Percentiles rank a stretch among this genome's conserved stretches.
These are phyloP conservation scores for Grosmannia clavigera DNA, from an alignment of 2,329 filamentous ascomycete species.

Conservation along the genomic window DNA sequence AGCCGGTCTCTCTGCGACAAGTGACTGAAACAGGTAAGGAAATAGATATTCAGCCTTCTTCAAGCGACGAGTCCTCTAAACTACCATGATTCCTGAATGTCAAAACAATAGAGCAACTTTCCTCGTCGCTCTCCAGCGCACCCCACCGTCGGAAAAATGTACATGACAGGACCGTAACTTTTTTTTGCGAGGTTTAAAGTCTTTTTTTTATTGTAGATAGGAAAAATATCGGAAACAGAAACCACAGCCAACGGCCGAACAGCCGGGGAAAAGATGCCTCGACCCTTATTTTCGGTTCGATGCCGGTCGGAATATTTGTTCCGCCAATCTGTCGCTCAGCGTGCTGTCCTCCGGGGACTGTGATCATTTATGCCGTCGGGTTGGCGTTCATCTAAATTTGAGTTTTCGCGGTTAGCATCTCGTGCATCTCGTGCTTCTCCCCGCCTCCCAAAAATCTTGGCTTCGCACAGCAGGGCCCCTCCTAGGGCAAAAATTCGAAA, in stretches of 20 bases:
- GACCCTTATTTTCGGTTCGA: background rate
- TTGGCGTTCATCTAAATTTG: conserved; percentile 13
- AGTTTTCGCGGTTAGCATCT: background rate
- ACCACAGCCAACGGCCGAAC: background rate
- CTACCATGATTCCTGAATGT: background rate
- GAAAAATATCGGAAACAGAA: background rate
- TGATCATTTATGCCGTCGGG: conserved; percentile 5
- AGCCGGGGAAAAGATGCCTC: background rate
- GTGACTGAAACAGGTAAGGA: background rate
- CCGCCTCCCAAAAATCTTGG: background rate
- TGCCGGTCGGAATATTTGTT: background rate
- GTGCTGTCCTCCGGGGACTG: background rate
- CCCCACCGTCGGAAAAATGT: background rate
- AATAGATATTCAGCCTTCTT: background rate
- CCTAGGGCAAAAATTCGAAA: background rate
- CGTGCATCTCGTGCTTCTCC: background rate
- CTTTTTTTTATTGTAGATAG: background rate
- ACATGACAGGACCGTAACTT: background rate
- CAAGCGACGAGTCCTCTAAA: background rate
- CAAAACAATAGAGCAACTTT: background rate
- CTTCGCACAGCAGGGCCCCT: too few relatives aligned
- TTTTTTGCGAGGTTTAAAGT: background rate
- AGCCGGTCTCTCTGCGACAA: background rate
- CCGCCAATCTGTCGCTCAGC: background rate
- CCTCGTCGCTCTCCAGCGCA: background rate